These are phyloP conservation scores for Tulasnella sp. DNA, from an alignment of 768 basidiomycete genomes.

Conservation along the genomic window DNA sequence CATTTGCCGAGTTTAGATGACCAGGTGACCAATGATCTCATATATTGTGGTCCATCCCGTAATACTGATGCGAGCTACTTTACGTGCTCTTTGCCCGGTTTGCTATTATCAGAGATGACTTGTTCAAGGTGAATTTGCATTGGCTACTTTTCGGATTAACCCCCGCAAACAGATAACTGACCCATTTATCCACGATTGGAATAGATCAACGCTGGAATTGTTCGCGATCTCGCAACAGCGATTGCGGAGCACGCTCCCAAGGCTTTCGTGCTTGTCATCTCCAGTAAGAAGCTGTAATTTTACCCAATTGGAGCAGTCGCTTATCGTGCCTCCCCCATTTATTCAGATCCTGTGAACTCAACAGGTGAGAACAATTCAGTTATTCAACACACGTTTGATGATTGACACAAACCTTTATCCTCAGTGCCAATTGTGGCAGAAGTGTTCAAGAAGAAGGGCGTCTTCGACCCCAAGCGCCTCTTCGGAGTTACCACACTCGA, in stretches of 20 bases:
- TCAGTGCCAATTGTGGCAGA: constrained; percentile 96
- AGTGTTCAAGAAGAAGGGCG: constrained; percentile 83
- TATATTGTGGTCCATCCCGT: not conserved
- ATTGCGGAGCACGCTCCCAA: constrained; percentile 76
- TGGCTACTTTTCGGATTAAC: not conserved
- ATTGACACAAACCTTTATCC: not conserved
- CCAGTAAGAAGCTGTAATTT: constrained; percentile 31
- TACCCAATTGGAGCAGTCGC: not conserved
- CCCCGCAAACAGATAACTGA: not conserved
- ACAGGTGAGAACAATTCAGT: not conserved
- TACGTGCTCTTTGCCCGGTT: too few relatives aligned
- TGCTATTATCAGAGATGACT: constrained; percentile 62
- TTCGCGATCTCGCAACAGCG: constrained; percentile 81
- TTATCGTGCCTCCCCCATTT: not conserved
- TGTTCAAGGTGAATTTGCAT: constrained; percentile 66
- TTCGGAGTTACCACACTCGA: constrained; percentile 98
- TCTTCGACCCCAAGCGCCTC: constrained; percentile 84
- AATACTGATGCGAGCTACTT: too few relatives aligned
- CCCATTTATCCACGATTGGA: not conserved
- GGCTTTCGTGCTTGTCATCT: constrained; percentile 90
- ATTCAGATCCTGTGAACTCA: constrained; percentile 81
- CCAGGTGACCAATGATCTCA: not conserved
- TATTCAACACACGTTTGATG: not conserved
- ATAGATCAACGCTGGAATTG: constrained; percentile 96
- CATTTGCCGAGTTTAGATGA: constrained; percentile 22